phyloP scores from a whole-genome alignment of 2,329 filamentous ascomycete genomes.

The Monosporascus sp. region DNA sequence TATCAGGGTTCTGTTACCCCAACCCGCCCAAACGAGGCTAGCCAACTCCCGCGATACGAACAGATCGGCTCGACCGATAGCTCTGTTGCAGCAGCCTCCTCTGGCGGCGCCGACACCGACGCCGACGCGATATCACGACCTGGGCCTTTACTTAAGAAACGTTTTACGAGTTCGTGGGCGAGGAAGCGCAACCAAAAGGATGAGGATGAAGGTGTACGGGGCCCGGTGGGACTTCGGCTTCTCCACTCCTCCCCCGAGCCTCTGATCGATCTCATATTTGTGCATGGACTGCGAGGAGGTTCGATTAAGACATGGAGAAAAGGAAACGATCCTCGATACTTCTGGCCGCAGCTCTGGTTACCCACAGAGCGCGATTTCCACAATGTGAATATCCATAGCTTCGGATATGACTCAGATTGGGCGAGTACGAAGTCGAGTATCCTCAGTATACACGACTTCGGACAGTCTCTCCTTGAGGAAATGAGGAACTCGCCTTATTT shows the following conservation, averaged over 20 bases:
- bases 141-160: no score
- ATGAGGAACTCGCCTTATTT: conserved; percentile 21
- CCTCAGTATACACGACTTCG: conserved; percentile 27
- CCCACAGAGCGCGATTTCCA: conserved; percentile 25
- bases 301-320: conserved; percentile 38
- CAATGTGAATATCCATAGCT: conserved; percentile 24
- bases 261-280: conserved; percentile 34
- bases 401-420: conserved; percentile 29
- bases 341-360: conserved; percentile 38
- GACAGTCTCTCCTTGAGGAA: conserved; percentile 21
- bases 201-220: conserved; percentile 7
- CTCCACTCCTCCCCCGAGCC: conserved; percentile 24
- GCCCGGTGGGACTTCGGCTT: conserved; percentile 20
- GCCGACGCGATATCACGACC: no score
- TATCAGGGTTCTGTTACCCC: no score
- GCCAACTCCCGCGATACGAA: no score
- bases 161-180: no score
- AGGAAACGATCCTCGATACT: conserved; percentile 22
- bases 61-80: no score
- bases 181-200: background rate
- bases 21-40: no score
- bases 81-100: no score
- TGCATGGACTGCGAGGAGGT: conserved; percentile 37
- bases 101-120: no score
- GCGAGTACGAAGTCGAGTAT: conserved; percentile 10